Percentiles rank a stretch among this genome's conserved stretches.
Conservation (phyloP, 106 monocot genomes). For the Dendrobium huoshanense region DNA sequence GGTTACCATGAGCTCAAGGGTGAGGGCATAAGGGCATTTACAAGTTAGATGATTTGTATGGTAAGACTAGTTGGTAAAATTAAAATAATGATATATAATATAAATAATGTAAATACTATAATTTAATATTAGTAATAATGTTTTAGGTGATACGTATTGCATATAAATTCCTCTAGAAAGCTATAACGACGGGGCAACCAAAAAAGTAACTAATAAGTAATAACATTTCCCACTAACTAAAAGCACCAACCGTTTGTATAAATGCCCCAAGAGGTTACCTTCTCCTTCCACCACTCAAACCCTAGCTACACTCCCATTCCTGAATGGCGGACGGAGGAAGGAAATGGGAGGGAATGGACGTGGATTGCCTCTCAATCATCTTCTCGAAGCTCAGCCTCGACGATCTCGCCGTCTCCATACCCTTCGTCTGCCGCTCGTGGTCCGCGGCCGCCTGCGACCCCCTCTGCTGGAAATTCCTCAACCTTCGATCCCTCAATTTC, state of each 20-base stretch:
- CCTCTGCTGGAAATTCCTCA: constrained; percentile 18
- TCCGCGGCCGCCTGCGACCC: constrained; percentile 4
- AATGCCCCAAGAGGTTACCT: background rate
- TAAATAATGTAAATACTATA: no score
- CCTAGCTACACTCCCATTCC: background rate
- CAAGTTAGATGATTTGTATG: no score
- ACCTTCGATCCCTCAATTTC: constrained; percentile 17
- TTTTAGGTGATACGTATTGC: no score
- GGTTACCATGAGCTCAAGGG: no score
- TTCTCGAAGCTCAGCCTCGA: constrained; percentile 10
- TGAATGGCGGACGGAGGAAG: background rate
- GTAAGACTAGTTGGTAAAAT: no score
- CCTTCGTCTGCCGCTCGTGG: background rate
- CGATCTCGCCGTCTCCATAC: background rate
- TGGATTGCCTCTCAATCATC: constrained; percentile 22
- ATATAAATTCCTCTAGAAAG: no score
- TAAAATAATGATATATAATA: no score
- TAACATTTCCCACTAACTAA: no score
- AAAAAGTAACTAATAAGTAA: no score
- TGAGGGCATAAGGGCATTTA: no score
- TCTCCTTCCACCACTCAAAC: background rate
- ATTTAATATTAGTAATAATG: no score
- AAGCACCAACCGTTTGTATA: background rate
- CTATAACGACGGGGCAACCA: no score
- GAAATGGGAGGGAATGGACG: constrained; percentile 18